phyloP scores from a whole-genome alignment of 2,329 filamentous ascomycete species.

The Rosellinia necatrix region DNA sequence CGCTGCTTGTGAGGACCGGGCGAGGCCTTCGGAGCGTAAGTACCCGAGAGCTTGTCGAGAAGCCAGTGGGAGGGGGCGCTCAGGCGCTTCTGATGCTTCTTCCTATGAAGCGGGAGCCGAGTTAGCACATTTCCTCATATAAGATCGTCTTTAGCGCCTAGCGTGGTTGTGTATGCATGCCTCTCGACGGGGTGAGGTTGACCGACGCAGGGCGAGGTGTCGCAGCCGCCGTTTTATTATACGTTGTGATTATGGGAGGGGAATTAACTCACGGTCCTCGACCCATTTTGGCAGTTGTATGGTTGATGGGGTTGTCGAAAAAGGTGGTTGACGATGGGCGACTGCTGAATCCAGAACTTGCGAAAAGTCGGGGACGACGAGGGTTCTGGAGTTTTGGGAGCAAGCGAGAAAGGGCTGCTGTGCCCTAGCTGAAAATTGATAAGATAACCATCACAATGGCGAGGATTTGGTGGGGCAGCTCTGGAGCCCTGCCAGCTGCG shows the following conservation, averaged over 20 bases:
- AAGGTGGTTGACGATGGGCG: slow-evolving; percentile 32
- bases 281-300: slow-evolving; percentile 50
- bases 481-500: not conserved
- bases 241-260: too few relatives aligned
- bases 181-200: not conserved
- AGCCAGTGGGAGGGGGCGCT: slow-evolving; percentile 99
- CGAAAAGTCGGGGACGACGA: slow-evolving; percentile 29
- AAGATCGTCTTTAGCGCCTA: not conserved
- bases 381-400: slow-evolving; percentile 24
- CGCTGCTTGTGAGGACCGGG: slow-evolving; percentile 98
- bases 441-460: slow-evolving; percentile 17
- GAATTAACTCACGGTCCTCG: slow-evolving; percentile 57
- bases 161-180: not conserved
- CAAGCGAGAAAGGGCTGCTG: slow-evolving; percentile 39
- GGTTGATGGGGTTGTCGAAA: slow-evolving; percentile 42
- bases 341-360: slow-evolving; percentile 22
- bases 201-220: too few relatives aligned
- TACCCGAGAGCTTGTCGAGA: slow-evolving; percentile 98
- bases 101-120: slow-evolving; percentile 57
- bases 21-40: slow-evolving; percentile 73
- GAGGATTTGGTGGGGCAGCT: not conserved
- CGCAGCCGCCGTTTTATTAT: too few relatives aligned
- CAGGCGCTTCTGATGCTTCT: slow-evolving; percentile 99
- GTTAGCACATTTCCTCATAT: slow-evolving; percentile 36
- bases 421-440: slow-evolving; percentile 37